Evolutionary conservation across 176 grass and related monocot genomes (phyloP), one percentile per base, ranked within the genome.

Genomic region (Aegilops tauschii): DNA sequence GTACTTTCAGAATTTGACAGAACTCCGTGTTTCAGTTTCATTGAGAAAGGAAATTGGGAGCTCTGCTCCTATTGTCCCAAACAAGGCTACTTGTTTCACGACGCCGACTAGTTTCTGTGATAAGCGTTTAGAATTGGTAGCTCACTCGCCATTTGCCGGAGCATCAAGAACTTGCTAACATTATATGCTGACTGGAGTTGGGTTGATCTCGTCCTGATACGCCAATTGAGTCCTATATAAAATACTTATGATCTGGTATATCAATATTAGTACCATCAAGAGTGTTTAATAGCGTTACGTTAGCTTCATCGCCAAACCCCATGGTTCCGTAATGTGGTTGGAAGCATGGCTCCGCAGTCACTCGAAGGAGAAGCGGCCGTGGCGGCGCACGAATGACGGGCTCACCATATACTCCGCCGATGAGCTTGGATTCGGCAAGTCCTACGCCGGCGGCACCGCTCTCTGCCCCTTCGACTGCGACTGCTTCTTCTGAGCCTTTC

Each of bases 381-480:
- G 91, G 28, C 69, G 91, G 59, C 86, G 75, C n/a, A 96, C 89
- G 5, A 54, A 71, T 12, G 94, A 96, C 14, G 91, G 94, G 4
- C 83, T 96, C n/a, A 36, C 84, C 61, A 88, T 96, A 72, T 93
- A 93, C 82, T 93, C 91, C 8, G 91, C 89, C 2, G 79, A 88
- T 0, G 94, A 96, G 79, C 89, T 96, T 36, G 94, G 87, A 18
- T 91, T 93, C 66, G 94, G 91, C 66, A 96, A 96, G 49, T 3
- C 59, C 8, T 35, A 76, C 52, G 91, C 91, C 3, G 85, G 91
- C 14, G 89, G 89, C 73, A 88, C 94, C 2, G 35, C 85, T 21
- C 87, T 92, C 35, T 93, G 89, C 78, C 89, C 94, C 27, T 96
- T 96, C 28, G 89, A 93, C 69, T 96, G 94, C 21, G 78, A 84